Evolutionary conservation across 345 rosid genomes (phyloP).

Genomic region (Pugionium cornutum): DNA sequence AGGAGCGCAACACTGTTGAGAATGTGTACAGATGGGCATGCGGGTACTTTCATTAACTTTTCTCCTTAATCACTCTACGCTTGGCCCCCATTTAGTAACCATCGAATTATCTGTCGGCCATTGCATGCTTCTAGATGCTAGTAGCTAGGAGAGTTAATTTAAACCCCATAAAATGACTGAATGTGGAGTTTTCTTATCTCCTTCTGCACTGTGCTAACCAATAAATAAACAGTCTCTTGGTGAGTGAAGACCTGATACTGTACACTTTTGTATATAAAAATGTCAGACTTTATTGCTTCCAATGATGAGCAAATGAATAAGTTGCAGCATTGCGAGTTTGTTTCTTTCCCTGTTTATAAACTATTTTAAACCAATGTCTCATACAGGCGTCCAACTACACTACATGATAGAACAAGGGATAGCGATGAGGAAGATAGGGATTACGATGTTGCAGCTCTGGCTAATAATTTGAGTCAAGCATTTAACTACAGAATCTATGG

Average conservation of each 20-base stretch:
- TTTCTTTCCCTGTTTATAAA: not conserved
- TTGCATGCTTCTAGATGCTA: not conserved
- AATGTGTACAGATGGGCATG: constrained; percentile 96
- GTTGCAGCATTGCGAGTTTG: constrained; percentile 11
- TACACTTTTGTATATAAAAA: not conserved
- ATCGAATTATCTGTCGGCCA: not conserved
- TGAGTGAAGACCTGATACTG: not conserved
- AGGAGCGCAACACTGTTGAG: constrained; percentile 83
- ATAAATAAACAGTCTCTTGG: not conserved
- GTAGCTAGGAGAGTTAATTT: constrained; percentile 3
- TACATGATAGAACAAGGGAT: constrained; percentile 91
- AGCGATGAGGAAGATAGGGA: constrained; percentile 92
- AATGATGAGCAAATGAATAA: constrained; percentile 9
- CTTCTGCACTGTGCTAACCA: not conserved
- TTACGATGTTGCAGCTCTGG: constrained; percentile 93
- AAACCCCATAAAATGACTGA: constrained; percentile 3
- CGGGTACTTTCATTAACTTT: constrained; percentile 54
- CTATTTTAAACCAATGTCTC: constrained; percentile 25
- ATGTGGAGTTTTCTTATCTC: not conserved
- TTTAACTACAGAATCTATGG: constrained; percentile 89
- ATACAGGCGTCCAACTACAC: constrained; percentile 87
- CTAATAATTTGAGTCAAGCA: constrained; percentile 88
- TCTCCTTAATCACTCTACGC: constrained; percentile 20
- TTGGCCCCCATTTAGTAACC: not conserved
- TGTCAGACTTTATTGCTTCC: not conserved